phyloP scores from a whole-genome alignment of 176 grass and related monocot genomes.

The Elymus sibiricus region DNA sequence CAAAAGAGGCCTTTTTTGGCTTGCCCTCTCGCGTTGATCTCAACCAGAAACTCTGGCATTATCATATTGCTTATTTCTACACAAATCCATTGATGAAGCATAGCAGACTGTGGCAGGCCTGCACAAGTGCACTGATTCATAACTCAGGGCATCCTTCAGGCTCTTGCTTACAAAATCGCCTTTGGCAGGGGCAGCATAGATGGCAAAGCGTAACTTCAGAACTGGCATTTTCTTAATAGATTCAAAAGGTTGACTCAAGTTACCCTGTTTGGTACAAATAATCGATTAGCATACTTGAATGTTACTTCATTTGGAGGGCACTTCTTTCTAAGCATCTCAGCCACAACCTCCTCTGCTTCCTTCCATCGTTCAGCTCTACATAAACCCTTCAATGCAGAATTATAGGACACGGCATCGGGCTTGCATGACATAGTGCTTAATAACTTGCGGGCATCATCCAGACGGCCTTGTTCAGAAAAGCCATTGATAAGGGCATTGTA shows the following conservation, averaged over 20 bases:
- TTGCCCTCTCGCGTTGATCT: background rate
- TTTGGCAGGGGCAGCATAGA: background rate
- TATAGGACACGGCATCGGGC: slow-evolving; percentile 44
- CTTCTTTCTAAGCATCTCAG: slow-evolving; percentile 48
- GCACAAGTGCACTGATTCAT: slow-evolving; percentile 1
- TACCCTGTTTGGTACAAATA: slow-evolving; percentile 25
- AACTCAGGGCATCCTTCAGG: background rate
- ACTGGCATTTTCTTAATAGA: slow-evolving; percentile 3
- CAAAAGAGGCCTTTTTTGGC: background rate
- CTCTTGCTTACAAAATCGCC: background rate
- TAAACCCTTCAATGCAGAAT: slow-evolving; percentile 49
- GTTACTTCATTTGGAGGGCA: slow-evolving; percentile 54
- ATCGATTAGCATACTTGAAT: slow-evolving; percentile 54
- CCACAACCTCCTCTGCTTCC: slow-evolving; percentile 39
- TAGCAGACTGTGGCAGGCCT: background rate
- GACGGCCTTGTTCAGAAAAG: slow-evolving; percentile 38
- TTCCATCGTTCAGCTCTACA: slow-evolving; percentile 43
- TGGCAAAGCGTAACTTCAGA: background rate
- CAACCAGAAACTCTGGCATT: background rate
- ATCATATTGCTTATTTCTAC: slow-evolving; percentile 6
- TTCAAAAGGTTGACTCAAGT: slow-evolving; percentile 3
- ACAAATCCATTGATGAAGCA: background rate
- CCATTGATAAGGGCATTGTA: slow-evolving; percentile 53
- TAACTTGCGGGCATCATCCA: slow-evolving; percentile 36
- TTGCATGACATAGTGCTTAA: slow-evolving; percentile 47